phyloP scores from a whole-genome alignment of 306 rosid genomes.

The Aeschynomene evenia region DNA sequence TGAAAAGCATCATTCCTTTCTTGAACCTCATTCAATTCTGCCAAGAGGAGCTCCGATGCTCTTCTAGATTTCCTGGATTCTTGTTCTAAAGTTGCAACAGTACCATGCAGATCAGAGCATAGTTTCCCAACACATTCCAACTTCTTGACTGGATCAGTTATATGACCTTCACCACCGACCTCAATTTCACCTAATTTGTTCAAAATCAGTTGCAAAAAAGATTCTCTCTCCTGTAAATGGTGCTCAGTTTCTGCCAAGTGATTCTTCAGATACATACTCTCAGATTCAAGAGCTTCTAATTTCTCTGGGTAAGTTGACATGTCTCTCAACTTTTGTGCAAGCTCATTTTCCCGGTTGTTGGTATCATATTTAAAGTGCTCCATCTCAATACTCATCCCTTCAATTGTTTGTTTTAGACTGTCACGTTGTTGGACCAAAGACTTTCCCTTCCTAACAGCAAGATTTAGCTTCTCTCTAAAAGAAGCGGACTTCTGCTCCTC shows the following conservation, averaged over 20 bases:
- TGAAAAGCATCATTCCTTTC: constrained; percentile 93
- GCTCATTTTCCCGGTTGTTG: constrained; percentile 47
- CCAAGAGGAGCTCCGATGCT: constrained; percentile 88
- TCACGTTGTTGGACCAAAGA: constrained; percentile 85
- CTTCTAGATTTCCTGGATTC: constrained; percentile 78
- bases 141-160: constrained; percentile 64
- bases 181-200: constrained; percentile 57
- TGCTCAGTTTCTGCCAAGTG: constrained; percentile 60
- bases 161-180: constrained; percentile 48
- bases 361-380: constrained; percentile 64
- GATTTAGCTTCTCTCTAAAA: constrained; percentile 77
- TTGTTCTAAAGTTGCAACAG: constrained; percentile 64
- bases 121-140: constrained; percentile 59
- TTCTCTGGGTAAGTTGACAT: constrained; percentile 58
- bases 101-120: constrained; percentile 49
- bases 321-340: constrained; percentile 58
- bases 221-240: constrained; percentile 64
- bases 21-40: constrained; percentile 95
- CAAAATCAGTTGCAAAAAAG: constrained; percentile 50
- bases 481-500: constrained; percentile 94
- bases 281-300: constrained; percentile 70
- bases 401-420: constrained; percentile 73
- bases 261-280: constrained; percentile 56
- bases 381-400: constrained; percentile 60
- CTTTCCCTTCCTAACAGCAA: constrained; percentile 97